These are phyloP conservation scores for Fusarium sp. DNA, from an alignment of 2,329 filamentous ascomycete species.

Conservation along the genomic window DNA sequence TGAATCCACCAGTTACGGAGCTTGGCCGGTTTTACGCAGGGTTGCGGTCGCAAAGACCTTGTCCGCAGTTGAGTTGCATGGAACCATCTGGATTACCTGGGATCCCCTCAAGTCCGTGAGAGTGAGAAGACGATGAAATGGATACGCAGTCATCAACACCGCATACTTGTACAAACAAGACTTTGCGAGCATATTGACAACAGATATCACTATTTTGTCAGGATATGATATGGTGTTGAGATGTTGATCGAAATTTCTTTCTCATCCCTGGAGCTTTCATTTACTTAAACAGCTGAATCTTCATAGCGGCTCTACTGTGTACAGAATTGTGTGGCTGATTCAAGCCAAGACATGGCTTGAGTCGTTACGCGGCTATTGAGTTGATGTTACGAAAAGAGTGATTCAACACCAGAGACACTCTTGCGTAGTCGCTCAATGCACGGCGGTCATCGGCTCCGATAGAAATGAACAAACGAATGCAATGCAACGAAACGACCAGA, in stretches of 20 bases:
- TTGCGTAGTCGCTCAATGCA: conserved; percentile 15
- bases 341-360: conserved; percentile 10
- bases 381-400: conserved; percentile 35
- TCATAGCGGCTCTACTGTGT: not conserved
- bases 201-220: not conserved
- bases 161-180: not conserved
- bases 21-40: conserved; percentile 21
- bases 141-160: not conserved
- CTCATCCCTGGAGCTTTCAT: not conserved
- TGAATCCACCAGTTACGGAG: conserved; percentile 32
- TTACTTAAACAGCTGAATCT: not conserved
- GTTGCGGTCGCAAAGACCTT: conserved; percentile 21
- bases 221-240: not conserved
- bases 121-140: not conserved
- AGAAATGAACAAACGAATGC: conserved; percentile 13
- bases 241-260: not conserved
- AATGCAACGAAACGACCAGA: conserved; percentile 4
- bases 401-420: not conserved
- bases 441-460: conserved; percentile 41
- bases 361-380: conserved; percentile 17
- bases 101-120: not conserved
- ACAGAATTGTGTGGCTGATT: conserved; percentile 3
- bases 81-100: conserved; percentile 30
- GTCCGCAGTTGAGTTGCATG: conserved; percentile 18
- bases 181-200: not conserved